Conservation (phyloP, 2,329 filamentous ascomycete species). For the Colletotrichum lupini region DNA sequence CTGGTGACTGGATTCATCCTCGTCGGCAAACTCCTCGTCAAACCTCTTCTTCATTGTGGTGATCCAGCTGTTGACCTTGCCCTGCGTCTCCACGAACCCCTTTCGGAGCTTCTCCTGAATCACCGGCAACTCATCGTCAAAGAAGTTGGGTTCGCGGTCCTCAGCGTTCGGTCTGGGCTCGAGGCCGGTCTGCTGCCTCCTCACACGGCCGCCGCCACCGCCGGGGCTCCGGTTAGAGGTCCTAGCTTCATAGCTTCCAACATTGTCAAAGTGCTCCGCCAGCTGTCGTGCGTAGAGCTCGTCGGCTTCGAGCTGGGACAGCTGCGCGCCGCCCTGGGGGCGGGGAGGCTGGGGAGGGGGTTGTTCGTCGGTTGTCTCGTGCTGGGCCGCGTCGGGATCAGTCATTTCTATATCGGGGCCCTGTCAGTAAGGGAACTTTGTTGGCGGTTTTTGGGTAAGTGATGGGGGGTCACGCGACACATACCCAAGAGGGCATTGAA, state of each 20-base stretch:
- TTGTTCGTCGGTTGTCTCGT: conserved; percentile 65
- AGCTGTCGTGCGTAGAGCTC: conserved; percentile 93
- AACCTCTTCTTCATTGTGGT: conserved; percentile 91
- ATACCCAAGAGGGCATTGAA: conserved; percentile 93
- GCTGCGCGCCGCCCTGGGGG: conserved; percentile 68
- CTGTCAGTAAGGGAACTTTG: conserved; percentile 17
- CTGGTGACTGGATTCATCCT: conserved; percentile 60
- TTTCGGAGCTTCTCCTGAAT: conserved; percentile 94
- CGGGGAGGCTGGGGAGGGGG: conserved; percentile 87
- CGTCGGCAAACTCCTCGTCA: conserved; percentile 86
- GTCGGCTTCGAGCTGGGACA: conserved; percentile 88
- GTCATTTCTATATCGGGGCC: conserved; percentile 71
- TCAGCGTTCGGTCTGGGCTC: conserved; percentile 62
- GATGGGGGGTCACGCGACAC: conserved; percentile 38
- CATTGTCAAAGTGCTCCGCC: conserved; percentile 86
- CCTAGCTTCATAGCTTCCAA: conserved; percentile 67
- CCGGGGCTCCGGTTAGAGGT: conserved; percentile 57
- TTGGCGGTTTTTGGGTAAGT: too few species aligned
- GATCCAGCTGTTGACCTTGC: conserved; percentile 93
- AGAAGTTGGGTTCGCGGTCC: conserved; percentile 86
- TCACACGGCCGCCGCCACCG: conserved; percentile 37
- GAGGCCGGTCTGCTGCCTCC: conserved; percentile 55
- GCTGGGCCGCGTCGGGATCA: conserved; percentile 74
- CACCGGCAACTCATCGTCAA: conserved; percentile 94
- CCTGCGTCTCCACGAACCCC: conserved; percentile 94